Conservation (phyloP, 371 early-diverging fungal genomes). For the Mortierella sp. region DNA sequence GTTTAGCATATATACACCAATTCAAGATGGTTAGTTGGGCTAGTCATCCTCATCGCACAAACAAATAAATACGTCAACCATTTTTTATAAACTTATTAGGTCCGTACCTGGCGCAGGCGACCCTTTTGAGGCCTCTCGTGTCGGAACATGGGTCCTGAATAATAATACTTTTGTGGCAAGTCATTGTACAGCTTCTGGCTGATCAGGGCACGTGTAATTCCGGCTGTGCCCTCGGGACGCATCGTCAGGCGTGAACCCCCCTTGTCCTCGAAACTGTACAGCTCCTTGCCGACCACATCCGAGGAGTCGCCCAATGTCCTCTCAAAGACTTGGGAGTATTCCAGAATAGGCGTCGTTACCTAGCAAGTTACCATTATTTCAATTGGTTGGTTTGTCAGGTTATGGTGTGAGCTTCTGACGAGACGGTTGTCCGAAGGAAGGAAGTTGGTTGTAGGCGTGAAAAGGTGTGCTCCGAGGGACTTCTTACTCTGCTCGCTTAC, state of each 20-base stretch:
- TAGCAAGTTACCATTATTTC: conserved; percentile 10
- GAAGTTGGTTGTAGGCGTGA: not conserved
- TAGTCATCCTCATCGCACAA: not conserved
- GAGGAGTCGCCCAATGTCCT: conserved; percentile 69
- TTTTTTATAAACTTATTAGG: not conserved
- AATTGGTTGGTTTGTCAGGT: not conserved
- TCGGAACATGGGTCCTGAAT: conserved; percentile 77
- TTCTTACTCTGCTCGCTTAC: conserved; percentile 15
- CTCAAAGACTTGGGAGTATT: conserved; percentile 70
- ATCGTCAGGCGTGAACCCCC: conserved; percentile 64
- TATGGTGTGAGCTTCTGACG: not conserved
- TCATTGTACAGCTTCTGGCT: conserved; percentile 55
- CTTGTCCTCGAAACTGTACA: conserved; percentile 73
- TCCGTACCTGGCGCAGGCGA: conserved; percentile 66
- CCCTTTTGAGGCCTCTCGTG: conserved; percentile 78
- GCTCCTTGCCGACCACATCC: conserved; percentile 77
- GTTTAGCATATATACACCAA: not conserved
- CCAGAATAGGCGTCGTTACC: conserved; percentile 74
- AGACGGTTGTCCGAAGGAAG: no score
- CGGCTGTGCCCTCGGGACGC: conserved; percentile 79
- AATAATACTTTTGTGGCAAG: conserved; percentile 66
- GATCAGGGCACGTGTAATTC: conserved; percentile 67
- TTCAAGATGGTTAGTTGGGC: not conserved
- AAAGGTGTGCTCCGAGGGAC: not conserved
- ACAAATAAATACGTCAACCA: not conserved